Evolutionary conservation across 148 eudicot genomes (phyloP).

Genomic region (Euryodendron excelsum): DNA sequence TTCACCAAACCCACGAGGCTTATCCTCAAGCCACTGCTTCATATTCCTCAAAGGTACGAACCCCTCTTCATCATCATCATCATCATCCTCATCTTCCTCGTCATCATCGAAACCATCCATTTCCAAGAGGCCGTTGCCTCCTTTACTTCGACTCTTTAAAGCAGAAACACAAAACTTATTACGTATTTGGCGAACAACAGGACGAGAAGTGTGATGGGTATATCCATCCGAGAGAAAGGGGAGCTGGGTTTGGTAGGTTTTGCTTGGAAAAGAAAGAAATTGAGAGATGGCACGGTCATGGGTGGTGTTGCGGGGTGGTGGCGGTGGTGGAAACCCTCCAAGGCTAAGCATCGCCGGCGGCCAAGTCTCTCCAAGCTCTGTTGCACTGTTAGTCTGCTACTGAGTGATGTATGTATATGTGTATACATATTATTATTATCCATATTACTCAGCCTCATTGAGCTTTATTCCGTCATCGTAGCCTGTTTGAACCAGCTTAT

Average conservation of each 20-base stretch:
- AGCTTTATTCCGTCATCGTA: no score
- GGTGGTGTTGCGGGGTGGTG: slow-evolving; percentile 22
- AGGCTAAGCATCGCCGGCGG: slow-evolving; percentile 48
- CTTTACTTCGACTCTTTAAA: slow-evolving; percentile 34
- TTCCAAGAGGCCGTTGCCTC: slow-evolving; percentile 18
- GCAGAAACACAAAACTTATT: slow-evolving; percentile 41
- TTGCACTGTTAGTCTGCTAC: background rate
- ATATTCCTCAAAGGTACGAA: slow-evolving; percentile 47
- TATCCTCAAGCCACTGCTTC: slow-evolving; percentile 54
- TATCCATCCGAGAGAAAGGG: slow-evolving; percentile 17
- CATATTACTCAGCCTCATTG: no score
- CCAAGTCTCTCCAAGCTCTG: background rate
- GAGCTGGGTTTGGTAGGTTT: slow-evolving; percentile 16
- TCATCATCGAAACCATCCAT: slow-evolving; percentile 34
- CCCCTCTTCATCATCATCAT: slow-evolving; percentile 52
- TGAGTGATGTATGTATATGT: background rate
- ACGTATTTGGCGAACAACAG: slow-evolving; percentile 29
- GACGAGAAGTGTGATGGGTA: slow-evolving; percentile 23
- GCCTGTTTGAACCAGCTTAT: no score
- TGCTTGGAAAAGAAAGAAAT: slow-evolving; percentile 19
- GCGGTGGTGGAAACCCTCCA: slow-evolving; percentile 31
- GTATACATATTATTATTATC: no score
- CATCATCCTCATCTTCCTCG: slow-evolving; percentile 29
- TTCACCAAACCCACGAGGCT: slow-evolving; percentile 88
- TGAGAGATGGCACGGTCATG: slow-evolving; percentile 13